Base-by-base conservation (phyloP, 148 eudicot genomes). In the Amaranthus cruentus region DNA sequence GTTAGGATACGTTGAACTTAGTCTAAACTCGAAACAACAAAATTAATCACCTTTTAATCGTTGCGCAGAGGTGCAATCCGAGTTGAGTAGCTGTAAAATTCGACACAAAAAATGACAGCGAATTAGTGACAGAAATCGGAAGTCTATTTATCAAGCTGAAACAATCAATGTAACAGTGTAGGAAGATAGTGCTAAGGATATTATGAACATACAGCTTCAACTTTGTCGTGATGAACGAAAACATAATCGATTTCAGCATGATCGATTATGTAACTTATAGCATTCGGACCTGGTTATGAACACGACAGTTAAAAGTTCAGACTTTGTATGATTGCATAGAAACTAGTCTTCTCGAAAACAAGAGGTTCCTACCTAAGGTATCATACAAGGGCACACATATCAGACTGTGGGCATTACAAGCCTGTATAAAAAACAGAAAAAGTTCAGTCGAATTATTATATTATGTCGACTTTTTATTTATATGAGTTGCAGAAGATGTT, bases 341-440 rank as follows among this genome's bases (percentile, higher is more conserved):
- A 28, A 28, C 38, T 28, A 28, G 38, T 28, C 0, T 28, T 28
- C 38, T 28, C 38, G 38, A 28, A 28, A 10, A 49, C 7, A 48
- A 47, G 42, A 11, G 12, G 51, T 57, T 54, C 71, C 4, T 92
- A 92, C 99, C 99, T 12, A 96, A 88, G 62, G 97, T 96, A 74
- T 96, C 99, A 69, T 96, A 96, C 3, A 96, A 94, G 82, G 99
- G 99, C 68, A 96, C 97, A 76, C 97, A 90, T 61, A 96, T 84
- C 77, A 92, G 83, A 77, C 92, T 87, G 72, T 96, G 94, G 70
- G 92, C 94, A 73, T 73, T 85, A 84, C 99, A 96, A 43, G 97
- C 97, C 99, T 95, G 73, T 69, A 28, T 2, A 28, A 80, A 9
- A 69, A 55, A 43, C 0, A 13, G 12, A 0, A 28, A 14, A 11